Base-by-base conservation (phyloP, 1,284 basidiomycete species). In the Trametes pubescens region DNA sequence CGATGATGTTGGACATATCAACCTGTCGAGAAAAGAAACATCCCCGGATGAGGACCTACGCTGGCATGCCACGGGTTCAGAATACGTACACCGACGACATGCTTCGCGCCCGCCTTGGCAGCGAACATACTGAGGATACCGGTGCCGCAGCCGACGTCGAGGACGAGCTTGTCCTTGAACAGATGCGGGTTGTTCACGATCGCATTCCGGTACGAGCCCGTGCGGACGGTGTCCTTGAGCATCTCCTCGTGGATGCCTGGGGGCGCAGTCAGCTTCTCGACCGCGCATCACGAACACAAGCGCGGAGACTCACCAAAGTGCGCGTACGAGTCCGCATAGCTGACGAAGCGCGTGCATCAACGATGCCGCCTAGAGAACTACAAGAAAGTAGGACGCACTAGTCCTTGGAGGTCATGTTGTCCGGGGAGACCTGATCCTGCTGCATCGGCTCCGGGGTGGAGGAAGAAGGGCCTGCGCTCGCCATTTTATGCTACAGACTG, bases 1-100 rank as follows among this genome's bases (percentile, higher is more conserved):
- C 97, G 76, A 99, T 94, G 81, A 99, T 99, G 82, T 99, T 99
- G 69, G 95, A 98, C 98, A 99, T 99, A 81, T 99, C 98, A 78
- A 99, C 97, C 93, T 95, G 59, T n/a, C 47, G 14, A 8, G 11
- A n/a, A n/a, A n/a, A n/a, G n/a, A n/a, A 9, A 38, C 21, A 11
- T 29, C 8, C n/a, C 1, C 8, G 9, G 9, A 43, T 26, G 24
- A 24, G 44, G 16, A 9, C 21, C 14, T 18, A 18, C 43, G 40
- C 24, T 4, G 37, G 37, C 11, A 38, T 4, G 18, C 54, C 18
- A 38, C 58, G 59, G 40, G 35, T 48, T 61, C 13, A 61, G 58
- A 54, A 29, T 26, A 64, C 29, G 73, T 72, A 95, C 94, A 65
- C 95, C 96, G 70, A 97, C 95, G 72, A 99, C 98, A 72, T 94